Evolutionary conservation across 1,284 basidiomycete genomes (phyloP), one percentile per base, ranked within the genome.

Genomic region (Ceratobasidium sp.): DNA sequence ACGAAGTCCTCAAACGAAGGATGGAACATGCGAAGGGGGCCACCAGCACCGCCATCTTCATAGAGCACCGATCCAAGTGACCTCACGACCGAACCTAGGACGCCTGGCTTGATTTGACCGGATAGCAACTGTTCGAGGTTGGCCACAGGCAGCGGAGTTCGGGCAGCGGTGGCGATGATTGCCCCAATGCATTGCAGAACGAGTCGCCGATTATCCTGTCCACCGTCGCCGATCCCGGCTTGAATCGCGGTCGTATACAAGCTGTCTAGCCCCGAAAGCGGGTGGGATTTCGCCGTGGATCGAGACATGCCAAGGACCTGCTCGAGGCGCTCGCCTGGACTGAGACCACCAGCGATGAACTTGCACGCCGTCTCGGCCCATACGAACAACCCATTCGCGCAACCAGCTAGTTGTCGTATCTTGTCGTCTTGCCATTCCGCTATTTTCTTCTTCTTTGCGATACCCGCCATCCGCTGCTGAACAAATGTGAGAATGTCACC

Each of bases 11-110:
- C 41, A 35, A 73, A 74, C 10, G 76, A 77, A 0, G 68, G 59
- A 48, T 77, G 76, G 27, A 60, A 71, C 20, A 70, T 27, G 14
- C 76, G 67, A 30, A 77, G 46, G 7, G 69, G 54, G n/a, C 57
- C 76, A 16, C 38, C 41, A 12, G 38, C 14, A 14, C 50, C 30
- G 35, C n/a, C n/a, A n/a, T 69, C 48, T 27, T 73, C 77, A 14
- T 73, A 57, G 18, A 78, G 20, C 41, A 78, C 77, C 2, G 77
- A 78, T 33, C 66, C 48, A 5, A 78, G 60, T n/a, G 38, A 44
- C 10, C 12, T 50, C 0, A 78, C 60, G 33, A 54, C 44, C 16
- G n/a, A 44, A 14, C 60, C 14, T 1, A 78, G 27, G 5, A 38
- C 54, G 7, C 64, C 70, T 1, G 52, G 3, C 1, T 69, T 30